These are phyloP conservation scores for Fraxinus baroniana DNA, from an alignment of 305 asterid genomes.

Conservation along the genomic window DNA sequence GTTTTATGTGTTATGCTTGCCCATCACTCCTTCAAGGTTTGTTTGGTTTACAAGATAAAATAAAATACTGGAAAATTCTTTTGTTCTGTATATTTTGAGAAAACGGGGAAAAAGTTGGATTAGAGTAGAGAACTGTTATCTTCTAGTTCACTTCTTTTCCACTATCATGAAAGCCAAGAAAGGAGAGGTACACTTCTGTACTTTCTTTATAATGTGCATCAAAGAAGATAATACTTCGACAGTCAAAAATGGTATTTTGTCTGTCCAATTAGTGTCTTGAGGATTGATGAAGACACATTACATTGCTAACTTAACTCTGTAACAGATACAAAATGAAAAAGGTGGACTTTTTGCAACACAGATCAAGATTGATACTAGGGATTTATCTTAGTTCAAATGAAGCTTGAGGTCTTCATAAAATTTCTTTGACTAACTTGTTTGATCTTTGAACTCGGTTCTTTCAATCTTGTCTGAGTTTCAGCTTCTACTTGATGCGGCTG, in stretches of 20 bases:
- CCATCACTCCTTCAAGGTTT: not conserved
- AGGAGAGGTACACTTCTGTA: not conserved
- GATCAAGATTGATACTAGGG: not conserved
- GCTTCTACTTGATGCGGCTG: not conserved
- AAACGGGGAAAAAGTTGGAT: not conserved
- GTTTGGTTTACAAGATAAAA: not conserved
- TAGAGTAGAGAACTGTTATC: not conserved
- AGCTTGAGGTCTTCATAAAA: not conserved
- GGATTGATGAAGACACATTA: not conserved
- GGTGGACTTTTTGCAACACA: not conserved
- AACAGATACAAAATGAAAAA: not conserved
- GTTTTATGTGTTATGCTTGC: not conserved
- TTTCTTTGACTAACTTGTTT: not conserved
- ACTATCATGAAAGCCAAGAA: not conserved
- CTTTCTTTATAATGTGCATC: not conserved
- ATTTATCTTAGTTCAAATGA: not conserved
- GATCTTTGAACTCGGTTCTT: not conserved
- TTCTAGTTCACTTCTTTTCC: not conserved
- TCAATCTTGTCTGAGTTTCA: not conserved
- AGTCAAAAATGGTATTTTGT: not conserved
- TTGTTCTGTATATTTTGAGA: not conserved
- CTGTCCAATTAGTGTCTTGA: not conserved
- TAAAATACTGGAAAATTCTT: not conserved
- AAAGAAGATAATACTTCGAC: not conserved
- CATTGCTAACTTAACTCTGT: not conserved